phyloP scores from a whole-genome alignment of 257 asterid genomes.

The Datura wrightii region DNA sequence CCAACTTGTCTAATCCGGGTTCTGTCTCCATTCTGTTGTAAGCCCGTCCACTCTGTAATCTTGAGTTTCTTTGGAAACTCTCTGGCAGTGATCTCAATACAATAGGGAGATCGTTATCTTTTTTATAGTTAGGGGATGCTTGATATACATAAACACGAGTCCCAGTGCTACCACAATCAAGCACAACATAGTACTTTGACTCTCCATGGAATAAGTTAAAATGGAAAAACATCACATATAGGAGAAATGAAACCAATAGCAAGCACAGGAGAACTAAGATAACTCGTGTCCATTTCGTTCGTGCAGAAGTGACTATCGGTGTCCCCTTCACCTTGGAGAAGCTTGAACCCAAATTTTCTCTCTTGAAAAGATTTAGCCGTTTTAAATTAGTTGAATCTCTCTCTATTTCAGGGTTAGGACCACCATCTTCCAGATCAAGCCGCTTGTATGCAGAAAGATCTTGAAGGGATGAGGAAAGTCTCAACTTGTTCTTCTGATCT shows the following conservation, averaged over 20 bases:
- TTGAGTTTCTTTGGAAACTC: constrained; percentile 62
- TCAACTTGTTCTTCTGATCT: constrained; percentile 59
- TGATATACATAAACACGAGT: constrained; percentile 92
- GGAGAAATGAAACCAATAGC: constrained; percentile 58
- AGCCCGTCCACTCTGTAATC: constrained; percentile 76
- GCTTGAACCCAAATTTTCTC: constrained; percentile 66
- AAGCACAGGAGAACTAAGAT: constrained; percentile 63
- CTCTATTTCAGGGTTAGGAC: constrained; percentile 46
- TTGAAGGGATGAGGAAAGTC: constrained; percentile 85
- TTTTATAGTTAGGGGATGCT: constrained; percentile 62
- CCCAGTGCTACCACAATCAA: constrained; percentile 99
- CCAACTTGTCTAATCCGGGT: constrained; percentile 97
- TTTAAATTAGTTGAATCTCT: constrained; percentile 44
- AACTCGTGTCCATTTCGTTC: constrained; percentile 64
- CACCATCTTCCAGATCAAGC: constrained; percentile 66
- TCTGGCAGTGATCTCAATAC: constrained; percentile 78
- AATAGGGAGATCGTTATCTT: constrained; percentile 72
- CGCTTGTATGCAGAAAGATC: constrained; percentile 72
- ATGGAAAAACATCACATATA: constrained; percentile 55
- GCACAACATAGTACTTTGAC: constrained; percentile 77
- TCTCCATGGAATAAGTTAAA: constrained; percentile 65
- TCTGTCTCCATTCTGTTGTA: constrained; percentile 97
- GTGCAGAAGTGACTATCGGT: constrained; percentile 46
- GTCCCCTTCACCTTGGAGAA: constrained; percentile 78
- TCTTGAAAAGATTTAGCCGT: constrained; percentile 49